Base-by-base conservation (phyloP, 371 early-diverging fungal species). In the Zancudomyces culisetae region DNA sequence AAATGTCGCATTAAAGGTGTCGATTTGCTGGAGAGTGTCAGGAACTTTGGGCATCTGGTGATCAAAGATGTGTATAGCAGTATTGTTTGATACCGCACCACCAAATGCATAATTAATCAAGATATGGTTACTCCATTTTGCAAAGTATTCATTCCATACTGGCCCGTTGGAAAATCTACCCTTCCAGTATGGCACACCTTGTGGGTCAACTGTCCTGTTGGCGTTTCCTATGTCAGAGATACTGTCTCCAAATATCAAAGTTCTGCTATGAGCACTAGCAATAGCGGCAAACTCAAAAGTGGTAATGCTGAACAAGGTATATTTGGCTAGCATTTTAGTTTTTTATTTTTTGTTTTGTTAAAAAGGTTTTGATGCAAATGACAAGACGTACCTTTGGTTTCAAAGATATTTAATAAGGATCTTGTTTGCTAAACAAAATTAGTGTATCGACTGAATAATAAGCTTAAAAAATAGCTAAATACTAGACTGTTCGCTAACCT, bases 151-250 rank as follows among this genome's bases (percentile, higher is more conserved):
- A 26, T 68, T 42, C 74, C 74, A 79, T 22, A 72, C 65, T 28
- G 75, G 75, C 19, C 75, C 73, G 57, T 79, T 77, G 15, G 62
- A 56, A 51, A 58, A 72, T 23, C 76, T 70, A 1, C 77, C 77
- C 13, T 66, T 49, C 49, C 57, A 74, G n/a, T 13, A 29, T 12
- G 50, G 50, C 2, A 49, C 21, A 2, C 2, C 8, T 12, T 35
- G 28, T n/a, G n/a, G n/a, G n/a, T n/a, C n/a, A 2, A 3, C 30
- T n/a, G 30, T 3, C 2, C 19, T 2, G 12, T 30, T 28, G 12
- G 2, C 13, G 21, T 54, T 54, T 4, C 49, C 49, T 13, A 46
- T 28, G 23, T 54, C 54, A 42, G 54, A 54, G 6, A 39, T 13
- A 20, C 54, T 54, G 49, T 54, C 47, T 20, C 54, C 54, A 54